Evolutionary conservation across 805 yeast species (phyloP).

Genomic region (Nakazawaea ishiwadae): DNA sequence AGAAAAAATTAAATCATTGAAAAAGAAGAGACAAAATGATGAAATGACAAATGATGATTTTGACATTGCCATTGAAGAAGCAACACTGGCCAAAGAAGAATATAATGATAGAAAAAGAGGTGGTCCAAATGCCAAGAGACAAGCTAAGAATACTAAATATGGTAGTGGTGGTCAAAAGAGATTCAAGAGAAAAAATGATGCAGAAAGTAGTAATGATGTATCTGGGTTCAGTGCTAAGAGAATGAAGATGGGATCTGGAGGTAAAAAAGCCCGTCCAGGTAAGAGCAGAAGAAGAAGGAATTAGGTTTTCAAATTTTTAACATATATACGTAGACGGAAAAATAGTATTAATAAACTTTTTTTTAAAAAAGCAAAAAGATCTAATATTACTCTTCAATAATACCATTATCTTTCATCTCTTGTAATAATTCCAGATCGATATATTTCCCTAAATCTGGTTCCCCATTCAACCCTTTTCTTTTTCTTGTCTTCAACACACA

Average conservation of each 20-base stretch:
- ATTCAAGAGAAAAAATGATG: conserved; percentile 66
- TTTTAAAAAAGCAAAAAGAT: background rate
- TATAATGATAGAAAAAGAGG: conserved; percentile 30
- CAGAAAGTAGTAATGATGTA: conserved; percentile 65
- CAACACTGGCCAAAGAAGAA: conserved; percentile 56
- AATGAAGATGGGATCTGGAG: conserved; percentile 35
- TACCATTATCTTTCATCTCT: conserved; percentile 37
- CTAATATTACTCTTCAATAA: conserved; percentile 2
- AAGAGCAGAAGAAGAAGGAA: conserved; percentile 40
- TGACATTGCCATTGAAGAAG: conserved; percentile 90
- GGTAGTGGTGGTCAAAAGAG: conserved; percentile 80
- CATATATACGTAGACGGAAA: too few species aligned
- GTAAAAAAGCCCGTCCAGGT: conserved; percentile 41
- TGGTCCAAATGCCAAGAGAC: conserved; percentile 57
- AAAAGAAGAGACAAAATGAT: conserved; percentile 77
- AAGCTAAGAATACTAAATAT: conserved; percentile 67
- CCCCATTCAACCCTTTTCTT: conserved; percentile 80
- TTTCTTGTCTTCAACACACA: conserved; percentile 84
- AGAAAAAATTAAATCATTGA: conserved; percentile 85
- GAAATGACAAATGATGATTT: conserved; percentile 74
- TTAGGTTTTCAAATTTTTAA: too few species aligned
- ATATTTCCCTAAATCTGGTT: conserved; percentile 61
- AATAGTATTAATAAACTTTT: conserved; percentile 7
- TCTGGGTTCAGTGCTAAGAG: conserved; percentile 49
- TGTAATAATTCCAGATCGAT: conserved; percentile 57